Evolutionary conservation across 2,329 filamentous ascomycete genomes (phyloP).

Genomic region (Colletotrichum cereale): DNA sequence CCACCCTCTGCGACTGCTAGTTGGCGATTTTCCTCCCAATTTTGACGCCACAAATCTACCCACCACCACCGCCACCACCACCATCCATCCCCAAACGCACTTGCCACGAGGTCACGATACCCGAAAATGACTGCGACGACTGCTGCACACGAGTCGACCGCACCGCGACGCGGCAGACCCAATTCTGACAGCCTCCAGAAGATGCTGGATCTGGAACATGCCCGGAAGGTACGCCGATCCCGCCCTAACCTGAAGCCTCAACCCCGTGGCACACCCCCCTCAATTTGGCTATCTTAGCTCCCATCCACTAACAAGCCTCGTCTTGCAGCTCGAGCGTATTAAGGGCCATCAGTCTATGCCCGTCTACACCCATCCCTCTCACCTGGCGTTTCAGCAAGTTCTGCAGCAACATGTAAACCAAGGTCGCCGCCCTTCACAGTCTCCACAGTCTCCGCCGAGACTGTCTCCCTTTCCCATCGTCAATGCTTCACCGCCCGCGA

Average conservation of each 20-base stretch:
- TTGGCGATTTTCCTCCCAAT: not conserved
- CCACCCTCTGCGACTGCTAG: constrained; percentile 20
- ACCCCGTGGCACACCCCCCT: constrained; percentile 16
- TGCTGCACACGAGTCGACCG: constrained; percentile 11
- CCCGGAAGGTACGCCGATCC: constrained; percentile 62
- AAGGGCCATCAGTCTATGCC: constrained; percentile 36
- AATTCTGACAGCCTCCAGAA: constrained; percentile 60
- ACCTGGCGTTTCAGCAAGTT: constrained; percentile 38
- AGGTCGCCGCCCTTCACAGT: too few relatives aligned
- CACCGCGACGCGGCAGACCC: constrained; percentile 6
- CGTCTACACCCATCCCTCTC: constrained; percentile 29
- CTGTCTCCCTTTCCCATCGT: constrained; percentile 32
- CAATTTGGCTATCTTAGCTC: constrained; percentile 31
- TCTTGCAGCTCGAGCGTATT: constrained; percentile 40
- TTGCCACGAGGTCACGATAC: not conserved
- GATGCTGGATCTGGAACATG: constrained; percentile 71
- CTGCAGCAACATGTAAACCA: constrained; percentile 33
- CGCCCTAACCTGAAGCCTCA: constrained; percentile 25
- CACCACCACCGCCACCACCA: constrained; percentile 13
- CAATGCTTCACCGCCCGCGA: constrained; percentile 25
- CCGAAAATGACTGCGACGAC: constrained; percentile 29
- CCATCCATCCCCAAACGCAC: constrained; percentile 6
- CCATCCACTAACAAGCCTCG: constrained; percentile 36
- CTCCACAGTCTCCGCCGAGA: constrained; percentile 22
- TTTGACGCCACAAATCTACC: constrained; percentile 26